Evolutionary conservation across 2,329 filamentous ascomycete species (phyloP), one percentile per base, ranked within the genome.

Genomic region (Elsinoe arachidis): DNA sequence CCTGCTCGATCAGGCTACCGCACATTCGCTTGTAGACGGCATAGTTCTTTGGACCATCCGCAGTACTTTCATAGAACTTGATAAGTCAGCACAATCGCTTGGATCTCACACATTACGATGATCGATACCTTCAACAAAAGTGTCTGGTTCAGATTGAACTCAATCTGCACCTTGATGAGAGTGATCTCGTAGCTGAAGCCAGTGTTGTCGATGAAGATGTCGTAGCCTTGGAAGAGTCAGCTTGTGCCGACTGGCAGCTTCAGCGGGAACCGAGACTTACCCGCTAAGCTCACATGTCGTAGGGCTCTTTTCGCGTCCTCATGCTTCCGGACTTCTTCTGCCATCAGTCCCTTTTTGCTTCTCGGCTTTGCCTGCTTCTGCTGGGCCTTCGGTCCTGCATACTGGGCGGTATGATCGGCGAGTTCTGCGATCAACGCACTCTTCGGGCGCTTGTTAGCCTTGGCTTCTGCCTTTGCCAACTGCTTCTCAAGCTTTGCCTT

Each of bases 151-250:
- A 70, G 66, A 38, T 79, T 78, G 10, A 74, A 72, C 3, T 60
- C 69, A 38, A 66, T 76, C 69, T 70, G 80, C 66, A 66, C 67
- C 30, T 86, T 80, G 2, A 77, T 77, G 12, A 93, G 71, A 0
- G 76, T 75, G 58, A 88, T 72, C 56, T 84, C 76, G 70, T 89
- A 90, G 3, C 74, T 69, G 67, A 89, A 88, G 49, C 78, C 79
- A 0, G 78, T 78, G 2, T 64, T 57, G 66, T 93, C 88, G 15
- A 70, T 72, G 69, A 86, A 90, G 60, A 87, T 69, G 59, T 82
- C 83, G 65, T 84, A 82, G n/a, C 81, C 73, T 34, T 76, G 83
- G 85, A 58, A 47, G 33, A 58, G 41, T 37, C 30, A 53, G 49
- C 33, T n/a, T 35, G 17, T 17, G 55, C 58, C 37, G 63, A 57